Evolutionary conservation across 495 filamentous ascomycete species (phyloP), one percentile per base, ranked within the genome.

Genomic region (Thermothielavioides terrestris): DNA sequence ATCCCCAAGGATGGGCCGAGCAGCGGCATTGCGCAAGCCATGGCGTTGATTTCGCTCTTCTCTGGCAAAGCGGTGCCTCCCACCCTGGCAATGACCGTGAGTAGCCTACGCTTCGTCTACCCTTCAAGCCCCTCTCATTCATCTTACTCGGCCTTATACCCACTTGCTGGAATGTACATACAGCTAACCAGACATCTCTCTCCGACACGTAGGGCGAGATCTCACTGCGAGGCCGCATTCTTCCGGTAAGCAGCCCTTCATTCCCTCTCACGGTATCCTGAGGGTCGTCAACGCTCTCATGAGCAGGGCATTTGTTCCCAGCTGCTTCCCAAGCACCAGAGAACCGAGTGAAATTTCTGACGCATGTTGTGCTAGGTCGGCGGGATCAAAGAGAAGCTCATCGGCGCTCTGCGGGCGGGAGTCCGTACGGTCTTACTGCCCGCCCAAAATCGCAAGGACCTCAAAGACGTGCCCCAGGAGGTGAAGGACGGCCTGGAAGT

Each of bases 371-470:
- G 88, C 9, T n/a, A n/a, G n/a, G 90, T 94, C 48, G 92, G 92
- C 18, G 92, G 94, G 20, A 97, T 97, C 69, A 95, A 96, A 74
- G 92, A 99, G 79, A 99, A 99, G 65, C 73, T 97, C 25, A 97
- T 99, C 62, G 92, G 92, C 11, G 94, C 92, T 23, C 68, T 90
- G 55, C 81, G 90, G 52, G 94, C 92, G 17, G 92, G 92, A 21
- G 92, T 99, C 43, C 94, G 92, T 75, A 92, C 85, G 32, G 92
- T 97, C 27, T 70, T 99, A 46, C 73, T 99, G 27, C 92, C 92
- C 26, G 77, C 83, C 34, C 80, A 84, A 53, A 99, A 99, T 64
- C 78, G 83, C 55, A 96, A 96, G 69, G 94, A 99, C 62, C 85
- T 86, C 52, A 88, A 85, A 69, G 91, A 97, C 61, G 74, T 97